Evolutionary conservation across 2,329 filamentous ascomycete species (phyloP), one percentile per base, ranked within the genome.

Genomic region (Lachnellula occidentalis): DNA sequence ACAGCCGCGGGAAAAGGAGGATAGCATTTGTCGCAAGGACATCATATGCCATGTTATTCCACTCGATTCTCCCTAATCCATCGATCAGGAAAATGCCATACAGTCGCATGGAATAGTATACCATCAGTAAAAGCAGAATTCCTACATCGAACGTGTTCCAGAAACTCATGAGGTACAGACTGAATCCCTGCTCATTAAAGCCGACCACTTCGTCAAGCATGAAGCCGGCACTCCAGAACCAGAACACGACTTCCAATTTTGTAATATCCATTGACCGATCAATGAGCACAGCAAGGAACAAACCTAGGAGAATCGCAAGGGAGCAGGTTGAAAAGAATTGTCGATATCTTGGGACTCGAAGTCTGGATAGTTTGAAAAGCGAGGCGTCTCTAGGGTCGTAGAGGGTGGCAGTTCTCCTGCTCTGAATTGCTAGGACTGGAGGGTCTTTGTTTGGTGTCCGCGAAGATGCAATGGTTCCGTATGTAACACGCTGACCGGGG

Each of bases 151-250:
- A 96, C 37, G 92, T 83, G 70, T 96, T 96, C 92, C 92, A 96
- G 70, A 96, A 94, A 69, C 90, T 95, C 85, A 96, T 92, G 66
- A 96, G 90, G 72, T 96, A 97, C 31, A 97, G 81, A 37, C 91
- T 92, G 69, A 96, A 96, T 2, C 92, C 92, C 72, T 96, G 91
- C 70, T 97, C 92, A 62, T 92, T 96, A 76, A 96, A 96, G 11
- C 92, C 92, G 17, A 96, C 91, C 21, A 97, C 81, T 72, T 96
- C 92, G 66, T 96, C 92, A 34, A 96, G 82, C 90, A 96, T 95
- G 71, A 95, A 96, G 0, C 92, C 92, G 24, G 90, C 90, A 67
- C 90, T 95, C 92, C 92, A 97, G 70, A 96, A 90, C 92, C 92
- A 97, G 72, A 97, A 96, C 12, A 96, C 70, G 15, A 96, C 76